A percentile compares a stretch with the other conserved stretches of the same genome.
Evolutionary conservation across 805 yeast species (phyloP).

Genomic region (Blastobotrys parvus): DNA sequence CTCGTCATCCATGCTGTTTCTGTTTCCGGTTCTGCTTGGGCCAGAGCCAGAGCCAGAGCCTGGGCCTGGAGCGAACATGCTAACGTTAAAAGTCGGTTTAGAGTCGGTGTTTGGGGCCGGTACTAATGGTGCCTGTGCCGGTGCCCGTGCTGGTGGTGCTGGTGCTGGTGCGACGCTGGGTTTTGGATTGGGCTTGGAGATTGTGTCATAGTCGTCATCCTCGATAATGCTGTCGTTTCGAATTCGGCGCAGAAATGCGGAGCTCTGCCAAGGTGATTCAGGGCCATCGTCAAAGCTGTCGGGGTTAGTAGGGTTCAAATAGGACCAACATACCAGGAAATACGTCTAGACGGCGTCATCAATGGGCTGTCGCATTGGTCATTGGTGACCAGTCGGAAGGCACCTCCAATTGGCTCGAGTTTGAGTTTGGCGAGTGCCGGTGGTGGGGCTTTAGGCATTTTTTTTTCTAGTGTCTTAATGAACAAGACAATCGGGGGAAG

Average conservation of each 20-base stretch:
- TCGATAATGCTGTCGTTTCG: background rate
- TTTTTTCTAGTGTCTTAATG: too few relatives aligned
- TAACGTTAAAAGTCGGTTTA: background rate
- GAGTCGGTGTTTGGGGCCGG: too few relatives aligned
- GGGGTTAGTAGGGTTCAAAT: too few relatives aligned
- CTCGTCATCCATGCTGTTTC: too few relatives aligned
- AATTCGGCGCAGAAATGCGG: background rate
- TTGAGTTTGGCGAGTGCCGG: background rate
- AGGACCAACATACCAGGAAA: too few relatives aligned
- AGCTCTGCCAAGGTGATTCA: constrained; percentile 2
- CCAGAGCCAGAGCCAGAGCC: background rate
- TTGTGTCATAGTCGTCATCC: background rate
- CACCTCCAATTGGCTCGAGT: constrained; percentile 6
- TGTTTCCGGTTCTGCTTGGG: too few relatives aligned
- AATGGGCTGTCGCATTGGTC: background rate
- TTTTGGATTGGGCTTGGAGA: background rate
- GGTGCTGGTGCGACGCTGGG: background rate
- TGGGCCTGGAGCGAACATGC: background rate
- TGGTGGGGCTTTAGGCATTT: too few relatives aligned
- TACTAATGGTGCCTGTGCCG: background rate
- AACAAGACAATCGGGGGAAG: too few relatives aligned
- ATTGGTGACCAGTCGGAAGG: constrained; percentile 6
- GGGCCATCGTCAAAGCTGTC: too few relatives aligned
- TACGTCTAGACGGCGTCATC: background rate
- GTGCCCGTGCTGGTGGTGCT: background rate